Base-by-base conservation (phyloP, 148 eudicot species). In the Amaranthus palmeri region DNA sequence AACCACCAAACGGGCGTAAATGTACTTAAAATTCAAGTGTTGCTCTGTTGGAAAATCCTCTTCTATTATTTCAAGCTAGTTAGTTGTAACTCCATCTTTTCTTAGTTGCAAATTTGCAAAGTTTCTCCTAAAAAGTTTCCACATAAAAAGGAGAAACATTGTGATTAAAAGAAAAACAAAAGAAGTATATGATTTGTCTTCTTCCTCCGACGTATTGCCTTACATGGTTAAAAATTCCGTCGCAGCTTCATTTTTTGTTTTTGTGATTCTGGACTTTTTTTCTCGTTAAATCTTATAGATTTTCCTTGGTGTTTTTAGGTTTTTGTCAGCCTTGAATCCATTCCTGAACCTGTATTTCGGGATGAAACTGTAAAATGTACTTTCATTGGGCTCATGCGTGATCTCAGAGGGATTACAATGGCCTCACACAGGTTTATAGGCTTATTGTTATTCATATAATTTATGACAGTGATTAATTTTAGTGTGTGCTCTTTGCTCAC, bases 391-490 rank as follows among this genome's bases (percentile, higher is more conserved):
- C 72, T 93, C 81, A 89, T 89, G 96, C 81, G 97, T 77, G 98
- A 93, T 82, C 88, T 93, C 11, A 85, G 92, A 80, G 98, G 98
- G 72, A 89, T 93, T 69, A 83, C 88, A 59, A 85, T 89, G 96
- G 97, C 98, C 11, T 84, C 96, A 13, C 83, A 80, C 81, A 91
- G 95, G 98, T 25, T 91, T 71, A 56, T 70, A 54, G 40, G 51
- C 49, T 73, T 56, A 67, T 18, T 7, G 40, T 68, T 61, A 14
- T 50, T 18, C 10, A 53, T 64, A 48, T 42, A n/a, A 8, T 14
- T 52, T 52, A 44, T 56, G 6, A 25, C 25, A 62, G n/a, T 59
- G 36, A 40, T 25, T 40, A 40, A 36, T 7, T 51, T 55, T 3
- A 56, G 53, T 44, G 11, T 43, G 3, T 68, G 36, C 48, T 62